Conservation (phyloP, 768 basidiomycete genomes). For the Russula virescens region DNA sequence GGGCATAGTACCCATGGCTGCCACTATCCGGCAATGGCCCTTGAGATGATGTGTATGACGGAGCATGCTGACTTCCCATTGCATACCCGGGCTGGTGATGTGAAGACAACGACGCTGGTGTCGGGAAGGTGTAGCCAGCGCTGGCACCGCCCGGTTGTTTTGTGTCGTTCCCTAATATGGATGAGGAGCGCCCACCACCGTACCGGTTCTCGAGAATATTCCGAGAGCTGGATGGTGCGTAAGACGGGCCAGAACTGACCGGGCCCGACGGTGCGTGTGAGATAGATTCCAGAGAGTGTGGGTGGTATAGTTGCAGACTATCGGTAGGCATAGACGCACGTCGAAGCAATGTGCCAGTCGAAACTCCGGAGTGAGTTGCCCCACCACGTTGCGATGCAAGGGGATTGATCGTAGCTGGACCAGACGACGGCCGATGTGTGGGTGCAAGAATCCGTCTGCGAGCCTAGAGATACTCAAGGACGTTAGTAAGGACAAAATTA, state of each 20-base stretch:
- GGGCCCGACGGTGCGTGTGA: constrained; percentile 24
- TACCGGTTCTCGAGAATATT: constrained; percentile 18
- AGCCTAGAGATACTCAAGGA: constrained; percentile 43
- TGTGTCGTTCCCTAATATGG: constrained; percentile 11
- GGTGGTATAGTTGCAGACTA: constrained; percentile 68
- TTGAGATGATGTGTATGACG: constrained; percentile 14
- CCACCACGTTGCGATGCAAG: constrained; percentile 39
- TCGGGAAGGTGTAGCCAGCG: constrained; percentile 21
- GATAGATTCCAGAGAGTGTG: constrained; percentile 65
- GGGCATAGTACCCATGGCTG: constrained; percentile 20
- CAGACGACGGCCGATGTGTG: constrained; percentile 67
- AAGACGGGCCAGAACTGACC: constrained; percentile 21
- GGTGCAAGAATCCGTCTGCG: constrained; percentile 79
- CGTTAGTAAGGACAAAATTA: constrained; percentile 23
- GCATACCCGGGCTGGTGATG: constrained; percentile 14
- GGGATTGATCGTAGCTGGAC: constrained; percentile 73
- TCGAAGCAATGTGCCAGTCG: constrained; percentile 33
- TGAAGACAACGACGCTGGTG: constrained; percentile 17
- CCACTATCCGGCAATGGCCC: constrained; percentile 9
- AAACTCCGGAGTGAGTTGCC: constrained; percentile 23
- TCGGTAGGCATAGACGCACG: constrained; percentile 68
- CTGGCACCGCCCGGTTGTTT: constrained; percentile 14
- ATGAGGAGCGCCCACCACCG: constrained; percentile 11
- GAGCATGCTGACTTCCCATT: constrained; percentile 11
- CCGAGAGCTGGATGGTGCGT: constrained; percentile 17